A percentile compares a stretch with the other conserved stretches of the same genome.
phyloP scores from a whole-genome alignment of 371 early-diverging fungal species.

The Mortierella sp. region DNA sequence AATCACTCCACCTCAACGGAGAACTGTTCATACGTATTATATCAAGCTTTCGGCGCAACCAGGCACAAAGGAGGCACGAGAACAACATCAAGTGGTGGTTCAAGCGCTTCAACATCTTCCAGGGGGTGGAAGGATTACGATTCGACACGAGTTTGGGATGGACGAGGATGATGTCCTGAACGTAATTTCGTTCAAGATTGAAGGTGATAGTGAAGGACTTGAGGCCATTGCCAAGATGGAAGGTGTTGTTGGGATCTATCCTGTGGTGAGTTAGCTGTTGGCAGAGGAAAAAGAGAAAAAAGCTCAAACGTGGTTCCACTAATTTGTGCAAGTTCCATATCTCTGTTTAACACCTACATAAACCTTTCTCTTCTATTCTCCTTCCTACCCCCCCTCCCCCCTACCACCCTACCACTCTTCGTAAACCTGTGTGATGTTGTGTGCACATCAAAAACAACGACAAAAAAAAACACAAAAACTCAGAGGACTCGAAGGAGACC shows the following conservation, averaged over 20 bases:
- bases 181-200: conserved; percentile 42
- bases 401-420: neutral
- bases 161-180: conserved; percentile 45
- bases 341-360: too few relatives aligned
- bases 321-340: neutral
- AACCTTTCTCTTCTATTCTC: too few relatives aligned
- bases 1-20: neutral
- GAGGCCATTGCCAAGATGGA: conserved; percentile 27
- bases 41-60: conserved; percentile 29
- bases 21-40: conserved; percentile 18
- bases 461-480: neutral
- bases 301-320: neutral
- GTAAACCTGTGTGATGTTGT: neutral
- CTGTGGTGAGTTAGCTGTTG: conserved; percentile 38
- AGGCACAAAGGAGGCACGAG: conserved; percentile 23
- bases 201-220: conserved; percentile 23
- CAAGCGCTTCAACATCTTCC: conserved; percentile 23
- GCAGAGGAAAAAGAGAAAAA: neutral
- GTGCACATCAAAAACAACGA: neutral
- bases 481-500: conserved; percentile 44
- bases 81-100: conserved; percentile 16
- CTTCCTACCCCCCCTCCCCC: too few relatives aligned
- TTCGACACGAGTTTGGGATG: conserved; percentile 38
- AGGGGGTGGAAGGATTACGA: conserved; percentile 12
- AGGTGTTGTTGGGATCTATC: conserved; percentile 44